Percentiles rank a stretch among this genome's conserved stretches.
Conservation (phyloP, 345 rosid genomes). For the Orychophragmus violaceus region DNA sequence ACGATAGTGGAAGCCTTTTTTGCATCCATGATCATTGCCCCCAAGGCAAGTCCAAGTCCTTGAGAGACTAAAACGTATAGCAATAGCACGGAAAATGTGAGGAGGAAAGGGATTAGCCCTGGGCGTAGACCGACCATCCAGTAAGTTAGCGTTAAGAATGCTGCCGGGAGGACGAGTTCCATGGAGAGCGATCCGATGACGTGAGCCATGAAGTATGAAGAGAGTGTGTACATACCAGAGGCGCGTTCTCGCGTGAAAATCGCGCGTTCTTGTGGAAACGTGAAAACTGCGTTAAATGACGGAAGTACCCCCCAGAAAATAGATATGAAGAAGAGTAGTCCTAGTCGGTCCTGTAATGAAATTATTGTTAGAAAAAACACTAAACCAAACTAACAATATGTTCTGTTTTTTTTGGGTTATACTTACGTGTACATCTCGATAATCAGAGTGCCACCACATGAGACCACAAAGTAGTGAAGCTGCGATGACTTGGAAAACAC, state of each 20-base stretch:
- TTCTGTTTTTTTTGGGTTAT: background rate
- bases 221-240: constrained; percentile 87
- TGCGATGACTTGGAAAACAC: constrained; percentile 71
- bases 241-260: constrained; percentile 68
- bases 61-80: constrained; percentile 76
- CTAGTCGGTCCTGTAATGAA: constrained; percentile 61
- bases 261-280: constrained; percentile 87
- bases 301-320: constrained; percentile 98
- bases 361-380: background rate
- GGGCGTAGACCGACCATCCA: constrained; percentile 85
- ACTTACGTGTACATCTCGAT: constrained; percentile 37
- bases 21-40: constrained; percentile 89
- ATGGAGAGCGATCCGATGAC: constrained; percentile 74
- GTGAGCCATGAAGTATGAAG: constrained; percentile 87
- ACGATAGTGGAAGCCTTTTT: constrained; percentile 83
- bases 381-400: background rate
- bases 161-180: constrained; percentile 83
- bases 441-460: constrained; percentile 97
- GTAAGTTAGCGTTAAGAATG: constrained; percentile 55
- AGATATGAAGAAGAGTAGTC: constrained; percentile 75
- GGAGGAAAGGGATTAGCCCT: constrained; percentile 42
- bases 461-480: constrained; percentile 59
- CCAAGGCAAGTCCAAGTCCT: constrained; percentile 78
- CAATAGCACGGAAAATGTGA: constrained; percentile 56
- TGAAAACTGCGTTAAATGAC: constrained; percentile 71